A percentile compares a stretch with the other conserved stretches of the same genome.
Evolutionary conservation across 441 rosid genomes (phyloP).

Genomic region (Aquilaria agallochum): DNA sequence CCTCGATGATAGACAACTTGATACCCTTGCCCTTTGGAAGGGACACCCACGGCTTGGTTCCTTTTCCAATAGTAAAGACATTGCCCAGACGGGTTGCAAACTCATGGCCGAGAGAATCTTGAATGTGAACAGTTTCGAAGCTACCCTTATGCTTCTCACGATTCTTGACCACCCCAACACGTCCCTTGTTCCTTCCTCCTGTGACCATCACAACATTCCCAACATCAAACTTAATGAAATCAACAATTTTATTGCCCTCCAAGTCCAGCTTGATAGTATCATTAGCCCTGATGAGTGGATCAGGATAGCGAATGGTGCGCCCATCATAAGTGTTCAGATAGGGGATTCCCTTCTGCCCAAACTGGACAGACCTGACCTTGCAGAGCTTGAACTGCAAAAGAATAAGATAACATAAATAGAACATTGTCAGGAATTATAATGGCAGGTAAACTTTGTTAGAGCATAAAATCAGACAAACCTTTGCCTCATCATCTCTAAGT

Average conservation of each 20-base stretch:
- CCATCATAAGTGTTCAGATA: constrained; percentile 76
- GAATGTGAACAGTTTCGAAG: constrained; percentile 73
- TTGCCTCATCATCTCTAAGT: constrained; percentile 69
- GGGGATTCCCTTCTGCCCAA: constrained; percentile 73
- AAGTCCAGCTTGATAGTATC: constrained; percentile 78
- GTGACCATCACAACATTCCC: constrained; percentile 83
- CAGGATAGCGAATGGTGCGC: constrained; percentile 70
- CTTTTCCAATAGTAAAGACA: constrained; percentile 73
- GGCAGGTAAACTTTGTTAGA: neutral
- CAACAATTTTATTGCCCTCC: constrained; percentile 62
- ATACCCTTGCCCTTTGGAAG: constrained; percentile 90
- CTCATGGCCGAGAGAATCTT: constrained; percentile 65
- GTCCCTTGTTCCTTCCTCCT: constrained; percentile 77
- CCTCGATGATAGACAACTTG: constrained; percentile 69
- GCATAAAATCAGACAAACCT: constrained; percentile 26
- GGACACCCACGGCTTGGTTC: constrained; percentile 73
- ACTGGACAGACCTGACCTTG: constrained; percentile 60
- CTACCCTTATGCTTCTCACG: constrained; percentile 78
- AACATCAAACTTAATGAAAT: constrained; percentile 71
- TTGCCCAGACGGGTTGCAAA: constrained; percentile 77
- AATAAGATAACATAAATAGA: neutral
- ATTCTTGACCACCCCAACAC: constrained; percentile 72
- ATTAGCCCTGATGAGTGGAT: constrained; percentile 70
- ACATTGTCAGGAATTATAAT: neutral
- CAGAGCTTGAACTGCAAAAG: constrained; percentile 64